Evolutionary conservation across 2,329 filamentous ascomycete species (phyloP), one percentile per base, ranked within the genome.

Genomic region (Sporothrix brunneoviolacea): DNA sequence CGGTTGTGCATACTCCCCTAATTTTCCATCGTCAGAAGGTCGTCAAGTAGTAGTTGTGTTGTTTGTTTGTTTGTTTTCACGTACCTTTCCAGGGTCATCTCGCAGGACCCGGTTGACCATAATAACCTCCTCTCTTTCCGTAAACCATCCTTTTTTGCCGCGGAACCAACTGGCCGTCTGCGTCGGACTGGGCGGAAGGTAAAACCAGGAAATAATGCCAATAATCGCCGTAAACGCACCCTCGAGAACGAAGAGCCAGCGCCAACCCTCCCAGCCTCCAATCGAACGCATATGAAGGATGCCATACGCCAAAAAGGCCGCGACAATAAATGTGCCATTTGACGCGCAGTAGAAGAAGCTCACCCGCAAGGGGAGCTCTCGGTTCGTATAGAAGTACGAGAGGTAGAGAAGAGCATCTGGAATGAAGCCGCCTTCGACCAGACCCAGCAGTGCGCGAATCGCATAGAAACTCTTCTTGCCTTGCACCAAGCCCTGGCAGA

Each of bases 41-140:
- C n/a, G n/a, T n/a, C n/a, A n/a, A n/a, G n/a, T n/a, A n/a, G n/a
- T n/a, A n/a, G n/a, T n/a, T n/a, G 36, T 18, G 18, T 21, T 12
- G 13, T 22, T 12, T 38, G 3, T 9, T 38, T 38, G 36, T n/a
- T n/a, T n/a, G n/a, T n/a, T 21, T 38, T 38, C 36, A 38, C 38
- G 15, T 27, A 73, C 74, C 57, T 77, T 78, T 15, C 70, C 71
- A 3, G 77, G 77, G 55, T 80, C 79, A 49, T 83, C 79, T 4
- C 79, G 71, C 21, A 70, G 60, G 10, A 70, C 64, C 1, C 80
- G 70, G 54, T 81, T 82, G 4, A 82, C 77, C 3, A 82, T 69
- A 38, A 82, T 82, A 22, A 67, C 63, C 32, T 76, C 70, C 58
- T 81, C 77, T 10, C 73, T 72, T 43, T 80, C 76, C 1, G 61